A percentile compares a stretch with the other conserved stretches of the same genome.
These are phyloP conservation scores for Dendrostoma leiphaemia DNA, from an alignment of 2,329 filamentous ascomycete genomes.

Conservation along the genomic window DNA sequence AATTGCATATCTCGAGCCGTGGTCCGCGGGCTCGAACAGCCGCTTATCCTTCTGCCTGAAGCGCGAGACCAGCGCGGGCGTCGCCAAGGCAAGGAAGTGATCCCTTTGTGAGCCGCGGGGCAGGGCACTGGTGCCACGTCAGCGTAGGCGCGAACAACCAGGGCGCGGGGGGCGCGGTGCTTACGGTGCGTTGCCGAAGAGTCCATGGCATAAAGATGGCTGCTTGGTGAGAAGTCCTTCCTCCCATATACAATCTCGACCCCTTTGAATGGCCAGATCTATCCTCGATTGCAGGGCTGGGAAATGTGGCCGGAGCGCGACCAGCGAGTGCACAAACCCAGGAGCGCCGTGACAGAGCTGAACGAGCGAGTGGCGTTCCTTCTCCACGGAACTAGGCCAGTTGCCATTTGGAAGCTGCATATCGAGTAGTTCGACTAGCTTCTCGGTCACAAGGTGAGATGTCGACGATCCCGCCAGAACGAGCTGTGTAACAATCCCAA, in stretches of 20 bases:
- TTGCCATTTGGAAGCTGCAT: conserved; percentile 48
- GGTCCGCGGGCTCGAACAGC: conserved; percentile 27
- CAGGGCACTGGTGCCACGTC: conserved; percentile 14
- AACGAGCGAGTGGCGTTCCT: conserved; percentile 36
- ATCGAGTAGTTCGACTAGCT: conserved; percentile 54
- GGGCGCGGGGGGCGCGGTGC: conserved; percentile 22
- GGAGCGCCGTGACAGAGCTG: conserved; percentile 63
- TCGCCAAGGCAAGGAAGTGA: conserved; percentile 55
- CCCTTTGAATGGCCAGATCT: conserved; percentile 45
- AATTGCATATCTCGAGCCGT: conserved; percentile 25
- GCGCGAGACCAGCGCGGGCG: conserved; percentile 50
- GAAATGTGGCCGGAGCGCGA: conserved; percentile 49
- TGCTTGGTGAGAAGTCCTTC: conserved; percentile 58
- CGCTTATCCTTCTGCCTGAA: conserved; percentile 20
- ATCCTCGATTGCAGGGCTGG: conserved; percentile 47
- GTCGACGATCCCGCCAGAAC: conserved; percentile 55
- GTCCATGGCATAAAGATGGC: conserved; percentile 58
- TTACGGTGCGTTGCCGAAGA: conserved; percentile 56
- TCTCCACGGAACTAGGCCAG: conserved; percentile 25
- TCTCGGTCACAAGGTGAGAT: conserved; percentile 50
- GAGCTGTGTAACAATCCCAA: conserved; percentile 70
- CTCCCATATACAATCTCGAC: conserved; percentile 48
- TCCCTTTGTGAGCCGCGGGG: conserved; percentile 31
- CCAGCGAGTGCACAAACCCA: conserved; percentile 53
- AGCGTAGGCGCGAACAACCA: not conserved